Evolutionary conservation across 2,329 filamentous ascomycete genomes (phyloP), one percentile per base, ranked within the genome.

Genomic region (Mariannaea sp.): DNA sequence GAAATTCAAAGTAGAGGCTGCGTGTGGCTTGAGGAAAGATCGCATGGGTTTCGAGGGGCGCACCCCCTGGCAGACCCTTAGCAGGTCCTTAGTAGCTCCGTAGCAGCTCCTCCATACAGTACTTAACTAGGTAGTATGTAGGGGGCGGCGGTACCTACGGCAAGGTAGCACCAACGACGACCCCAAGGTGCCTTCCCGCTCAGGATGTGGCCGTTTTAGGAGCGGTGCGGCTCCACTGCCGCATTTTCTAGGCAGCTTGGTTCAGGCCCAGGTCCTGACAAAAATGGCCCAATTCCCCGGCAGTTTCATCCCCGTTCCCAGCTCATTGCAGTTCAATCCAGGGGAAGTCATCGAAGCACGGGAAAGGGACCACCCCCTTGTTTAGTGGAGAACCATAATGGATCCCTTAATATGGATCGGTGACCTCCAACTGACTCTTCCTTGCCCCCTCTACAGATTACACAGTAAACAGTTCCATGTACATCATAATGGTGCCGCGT

Each of bases 161-260:
- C n/a, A n/a, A n/a, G n/a, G n/a, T n/a, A n/a, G n/a, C n/a, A n/a
- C n/a, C n/a, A n/a, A n/a, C n/a, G n/a, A n/a, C n/a, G n/a, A n/a
- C n/a, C n/a, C n/a, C n/a, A n/a, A n/a, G n/a, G n/a, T n/a, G 8
- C 38, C 45, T 49, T 54, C 43, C 44, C 50, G 50, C 44, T 24
- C 39, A 19, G 27, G 35, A 29, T 35, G 39, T 44, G 30, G 38
- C 45, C 51, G 49, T 54, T 49, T 44, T 44, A 40, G 51, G 42
- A 22, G 17, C 26, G 14, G 8, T 29, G 36, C n/a, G 42, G 30
- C 29, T 36, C 47, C 38, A 49, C 46, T 42, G 33, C 9, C 22
- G 8, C n/a, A 35, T 41, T 41, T 41, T 36, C 35, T 49, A 42
- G n/a, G n/a, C n/a, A n/a, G n/a, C n/a, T n/a, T n/a, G n/a, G n/a